Evolutionary conservation across 2,329 filamentous ascomycete species (phyloP), one percentile per base, ranked within the genome.

Genomic region (Colletotrichum lupini): DNA sequence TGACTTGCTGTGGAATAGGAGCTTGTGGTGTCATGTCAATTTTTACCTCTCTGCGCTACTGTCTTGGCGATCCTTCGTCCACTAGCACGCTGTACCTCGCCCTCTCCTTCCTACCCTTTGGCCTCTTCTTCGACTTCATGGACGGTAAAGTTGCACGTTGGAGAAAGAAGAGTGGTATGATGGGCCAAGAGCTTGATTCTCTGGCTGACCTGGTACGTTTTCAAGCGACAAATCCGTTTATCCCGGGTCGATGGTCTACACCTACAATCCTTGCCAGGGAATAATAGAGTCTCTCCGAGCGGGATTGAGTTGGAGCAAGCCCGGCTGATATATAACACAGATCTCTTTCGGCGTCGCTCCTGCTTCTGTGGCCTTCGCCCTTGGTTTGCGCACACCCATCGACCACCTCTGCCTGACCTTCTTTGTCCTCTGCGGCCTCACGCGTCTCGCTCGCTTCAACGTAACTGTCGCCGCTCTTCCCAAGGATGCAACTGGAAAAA

Each of bases 181-280:
- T 99, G 96, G 97, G 97, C 14, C 96, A 98, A 83, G 97, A 99
- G 84, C 87, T 99, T 68, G 97, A 99, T 83, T 98, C 96, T 7
- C 88, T 99, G 60, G 97, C 97, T 68, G 97, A 99, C 82, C 83
- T 99, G 87, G 95, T 98, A 92, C 32, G 90, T 79, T 63, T 58
- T 49, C 60, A 46, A 24, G 64, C n/a, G 14, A 24, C 4, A 12
- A 12, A 55, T 66, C 66, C 59, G 26, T 65, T 52, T 35, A 30
- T 26, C 58, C 22, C 5, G 28, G 26, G 35, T 16, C 11, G 12
- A 28, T 49, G 3, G 35, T 30, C 60, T 46, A 30, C 26, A 30
- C 24, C 37, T 35, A 35, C 12, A 8, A 12, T 22, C 8, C 28
- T 19, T 16, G 24, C 6, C 52, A 22, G 24, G n/a, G 16, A 49